Percentiles rank a stretch among this genome's conserved stretches.
phyloP scores from a whole-genome alignment of 176 grass and related monocot species.

The Phyllostachys edulis region DNA sequence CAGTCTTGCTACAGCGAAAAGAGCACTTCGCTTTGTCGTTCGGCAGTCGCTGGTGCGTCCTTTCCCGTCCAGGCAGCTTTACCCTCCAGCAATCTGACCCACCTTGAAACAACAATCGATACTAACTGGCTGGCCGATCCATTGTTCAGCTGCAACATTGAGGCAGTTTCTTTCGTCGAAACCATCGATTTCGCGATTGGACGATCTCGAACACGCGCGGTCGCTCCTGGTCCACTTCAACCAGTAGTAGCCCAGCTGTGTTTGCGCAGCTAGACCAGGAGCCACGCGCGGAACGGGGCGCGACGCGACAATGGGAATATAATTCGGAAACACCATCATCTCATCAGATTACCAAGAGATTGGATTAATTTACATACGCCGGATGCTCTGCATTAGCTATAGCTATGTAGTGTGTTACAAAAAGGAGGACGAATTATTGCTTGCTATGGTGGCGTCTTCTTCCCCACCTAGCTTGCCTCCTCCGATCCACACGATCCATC shows the following conservation, averaged over 20 bases:
- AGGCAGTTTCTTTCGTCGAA: neutral
- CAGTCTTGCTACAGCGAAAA: neutral
- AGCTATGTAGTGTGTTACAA: neutral
- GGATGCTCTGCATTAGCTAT: neutral
- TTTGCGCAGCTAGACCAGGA: neutral
- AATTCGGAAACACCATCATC: neutral
- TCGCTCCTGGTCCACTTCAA: neutral
- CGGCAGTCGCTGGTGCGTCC: conserved; percentile 10
- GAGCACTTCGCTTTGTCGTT: neutral
- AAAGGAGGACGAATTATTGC: neutral
- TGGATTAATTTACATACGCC: neutral
- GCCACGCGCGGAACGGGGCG: neutral
- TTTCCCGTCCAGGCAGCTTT: conserved; percentile 23
- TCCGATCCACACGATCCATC: neutral
- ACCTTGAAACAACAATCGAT: neutral
- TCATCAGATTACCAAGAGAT: neutral
- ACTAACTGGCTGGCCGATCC: neutral
- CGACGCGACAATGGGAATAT: neutral
- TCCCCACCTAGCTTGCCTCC: neutral
- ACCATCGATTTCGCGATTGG: neutral
- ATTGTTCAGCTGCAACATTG: neutral
- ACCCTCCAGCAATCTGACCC: neutral
- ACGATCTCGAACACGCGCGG: neutral
- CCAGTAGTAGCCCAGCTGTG: neutral
- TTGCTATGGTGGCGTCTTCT: neutral